Evolutionary conservation across 2,329 filamentous ascomycete genomes (phyloP), one percentile per base, ranked within the genome.

Genomic region (Trichoderma atroviride): DNA sequence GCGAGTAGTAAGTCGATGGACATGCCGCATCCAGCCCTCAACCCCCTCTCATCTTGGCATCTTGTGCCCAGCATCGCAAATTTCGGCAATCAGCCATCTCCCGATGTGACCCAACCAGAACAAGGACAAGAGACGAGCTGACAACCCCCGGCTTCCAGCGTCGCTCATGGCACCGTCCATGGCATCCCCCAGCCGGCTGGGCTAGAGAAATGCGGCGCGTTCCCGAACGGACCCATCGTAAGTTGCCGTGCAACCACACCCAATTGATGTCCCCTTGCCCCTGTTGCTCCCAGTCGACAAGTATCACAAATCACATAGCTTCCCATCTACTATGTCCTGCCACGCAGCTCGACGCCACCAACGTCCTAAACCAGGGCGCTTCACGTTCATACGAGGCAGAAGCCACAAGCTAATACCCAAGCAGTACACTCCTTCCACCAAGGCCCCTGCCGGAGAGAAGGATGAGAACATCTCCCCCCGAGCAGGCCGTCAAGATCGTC

Each of bases 401-500:
- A 24, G 16, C 14, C 55, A n/a, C 27, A 57, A 22, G n/a, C 62
- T 65, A 37, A 65, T 35, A 24, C n/a, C 29, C 19, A 5, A 47
- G 33, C 14, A 67, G 64, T 86, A 86, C 78, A 79, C 77, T 31
- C 94, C 94, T 0, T 92, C 88, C 74, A 97, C 94, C 14, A 97
- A 97, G 83, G 94, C 94, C 1, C 90, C 92, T 75, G 82, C 87
- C 37, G 94, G 94, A 31, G 83, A 89, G 73, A 90, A 96, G 78
- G 87, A 97, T 78, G 91, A 95, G 81, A 97, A 97, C 81, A 97
- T 97, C 74, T 87, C 88, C 69, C 69, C 91, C 90, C 0, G 89
- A 89, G 66, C 81, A 88, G 75, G 89, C 89, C 74, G 83, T 78
- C 63, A 81, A 85, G 74, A 74, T 78, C 63, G 72, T 79, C 40